Percentiles rank a stretch among this genome's conserved stretches.
These are phyloP conservation scores for Davidsoniella neocaledoniae DNA, from an alignment of 2,329 filamentous ascomycete species.

Conservation along the genomic window DNA sequence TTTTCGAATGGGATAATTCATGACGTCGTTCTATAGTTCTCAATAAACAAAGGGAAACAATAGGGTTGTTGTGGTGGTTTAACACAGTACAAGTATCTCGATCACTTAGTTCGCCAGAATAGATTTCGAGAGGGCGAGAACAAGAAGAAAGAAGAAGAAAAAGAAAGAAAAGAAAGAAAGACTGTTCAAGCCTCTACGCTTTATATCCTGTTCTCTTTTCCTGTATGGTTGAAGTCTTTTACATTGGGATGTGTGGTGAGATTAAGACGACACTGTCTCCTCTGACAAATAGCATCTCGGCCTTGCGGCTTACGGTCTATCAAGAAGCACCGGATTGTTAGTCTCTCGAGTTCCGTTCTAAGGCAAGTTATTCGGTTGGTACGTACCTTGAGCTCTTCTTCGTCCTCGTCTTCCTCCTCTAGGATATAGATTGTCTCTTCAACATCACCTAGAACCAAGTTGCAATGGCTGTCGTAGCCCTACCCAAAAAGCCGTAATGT, in stretches of 20 bases:
- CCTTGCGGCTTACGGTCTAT: conserved; percentile 88
- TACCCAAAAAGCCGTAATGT: conserved; percentile 21
- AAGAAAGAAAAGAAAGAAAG: no score
- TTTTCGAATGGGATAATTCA: no score
- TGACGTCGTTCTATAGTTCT: no score
- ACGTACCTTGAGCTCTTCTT: conserved; percentile 53
- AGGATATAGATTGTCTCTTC: conserved; percentile 93
- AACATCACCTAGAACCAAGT: conserved; percentile 86
- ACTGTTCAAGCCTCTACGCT: neutral
- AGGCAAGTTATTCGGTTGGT: neutral
- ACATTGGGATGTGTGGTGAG: conserved; percentile 37
- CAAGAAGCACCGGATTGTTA: neutral
- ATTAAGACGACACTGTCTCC: conserved; percentile 62
- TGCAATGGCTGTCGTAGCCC: conserved; percentile 99
- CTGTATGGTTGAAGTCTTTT: no score
- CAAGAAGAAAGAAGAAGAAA: no score
- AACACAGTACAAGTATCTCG: no score
- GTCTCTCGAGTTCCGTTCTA: neutral
- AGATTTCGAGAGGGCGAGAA: no score
- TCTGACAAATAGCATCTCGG: conserved; percentile 96
- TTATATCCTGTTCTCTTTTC: neutral
- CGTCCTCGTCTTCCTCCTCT: conserved; percentile 13
- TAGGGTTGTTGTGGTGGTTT: no score
- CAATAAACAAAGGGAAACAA: no score
- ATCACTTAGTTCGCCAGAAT: no score